These are phyloP conservation scores for Calonectria multiphialidica DNA, from an alignment of 2,329 filamentous ascomycete genomes.

Conservation along the genomic window DNA sequence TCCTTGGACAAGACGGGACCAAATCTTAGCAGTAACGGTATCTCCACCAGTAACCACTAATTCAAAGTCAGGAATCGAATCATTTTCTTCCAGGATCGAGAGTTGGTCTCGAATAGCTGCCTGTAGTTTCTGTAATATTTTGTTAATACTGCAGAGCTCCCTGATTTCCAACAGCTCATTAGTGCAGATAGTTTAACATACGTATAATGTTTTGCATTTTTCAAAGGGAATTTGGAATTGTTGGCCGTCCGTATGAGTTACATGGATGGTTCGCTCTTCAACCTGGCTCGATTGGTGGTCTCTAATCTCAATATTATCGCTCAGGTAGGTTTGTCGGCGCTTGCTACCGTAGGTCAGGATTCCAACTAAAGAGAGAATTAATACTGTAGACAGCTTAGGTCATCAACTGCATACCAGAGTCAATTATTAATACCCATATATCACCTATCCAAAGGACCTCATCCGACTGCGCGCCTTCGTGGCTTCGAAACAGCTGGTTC, in stretches of 20 bases:
- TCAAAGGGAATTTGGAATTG: neutral
- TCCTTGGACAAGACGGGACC: neutral
- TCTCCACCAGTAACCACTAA: neutral
- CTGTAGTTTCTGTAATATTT: neutral
- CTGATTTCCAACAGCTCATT: no score
- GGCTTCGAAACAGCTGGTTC: neutral
- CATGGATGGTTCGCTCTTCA: neutral
- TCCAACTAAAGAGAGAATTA: neutral
- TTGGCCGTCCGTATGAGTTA: neutral
- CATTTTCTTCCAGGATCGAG: neutral
- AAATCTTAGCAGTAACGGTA: neutral
- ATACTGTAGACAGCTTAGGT: neutral
- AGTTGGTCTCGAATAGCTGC: neutral
- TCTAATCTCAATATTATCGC: slow-evolving; percentile 2
- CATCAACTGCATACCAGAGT: neutral
- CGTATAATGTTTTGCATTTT: neutral
- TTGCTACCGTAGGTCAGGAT: neutral
- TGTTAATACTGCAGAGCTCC: no score
- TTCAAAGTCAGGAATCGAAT: neutral
- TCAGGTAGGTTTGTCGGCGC: neutral
- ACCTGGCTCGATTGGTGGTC: neutral
- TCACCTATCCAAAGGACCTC: neutral
- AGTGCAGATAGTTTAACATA: no score
- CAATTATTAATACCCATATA: neutral
- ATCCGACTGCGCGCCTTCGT: neutral